Evolutionary conservation across 2,329 filamentous ascomycete species (phyloP).

Genomic region (Sphaerulina musiva): DNA sequence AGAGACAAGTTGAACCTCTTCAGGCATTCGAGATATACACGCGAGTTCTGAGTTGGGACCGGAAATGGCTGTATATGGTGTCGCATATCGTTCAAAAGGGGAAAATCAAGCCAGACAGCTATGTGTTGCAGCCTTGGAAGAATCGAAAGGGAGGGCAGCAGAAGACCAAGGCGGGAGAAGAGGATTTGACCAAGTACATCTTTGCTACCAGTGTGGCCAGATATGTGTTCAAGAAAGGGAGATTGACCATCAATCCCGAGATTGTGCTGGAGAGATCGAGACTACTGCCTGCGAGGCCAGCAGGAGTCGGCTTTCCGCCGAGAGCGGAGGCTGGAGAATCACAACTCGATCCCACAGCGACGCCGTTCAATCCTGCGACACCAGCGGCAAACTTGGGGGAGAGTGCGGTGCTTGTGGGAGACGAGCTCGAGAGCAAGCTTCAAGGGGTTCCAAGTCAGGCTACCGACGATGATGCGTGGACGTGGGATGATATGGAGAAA

Average conservation of each 20-base stretch:
- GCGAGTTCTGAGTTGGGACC: conserved; percentile 43
- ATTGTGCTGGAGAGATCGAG: conserved; percentile 64
- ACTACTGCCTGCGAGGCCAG: conserved; percentile 67
- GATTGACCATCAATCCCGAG: conserved; percentile 78
- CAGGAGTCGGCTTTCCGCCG: conserved; percentile 41
- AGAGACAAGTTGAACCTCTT: conserved; percentile 42
- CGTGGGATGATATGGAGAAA: conserved; percentile 55
- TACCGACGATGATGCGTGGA: conserved; percentile 44
- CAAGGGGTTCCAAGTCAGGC: conserved; percentile 16
- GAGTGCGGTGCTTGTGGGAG: conserved; percentile 23
- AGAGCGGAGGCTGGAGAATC: conserved; percentile 21
- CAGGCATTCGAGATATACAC: conserved; percentile 45
- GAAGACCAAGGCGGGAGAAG: conserved; percentile 28
- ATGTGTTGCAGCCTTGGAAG: conserved; percentile 44
- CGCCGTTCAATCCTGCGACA: conserved; percentile 25
- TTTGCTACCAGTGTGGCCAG: conserved; percentile 46
- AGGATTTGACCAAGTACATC: conserved; percentile 39
- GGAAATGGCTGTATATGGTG: conserved; percentile 47
- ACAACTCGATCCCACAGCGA: conserved; percentile 13
- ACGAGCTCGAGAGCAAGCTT: conserved; percentile 27
- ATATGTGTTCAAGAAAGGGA: conserved; percentile 48
- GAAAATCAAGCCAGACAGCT: conserved; percentile 37
- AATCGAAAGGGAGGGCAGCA: conserved; percentile 23
- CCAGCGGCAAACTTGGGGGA: conserved; percentile 19
- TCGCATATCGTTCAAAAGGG: conserved; percentile 45